Evolutionary conservation across 257 asterid species (phyloP).

Genomic region (Gynochthodes officinalis): DNA sequence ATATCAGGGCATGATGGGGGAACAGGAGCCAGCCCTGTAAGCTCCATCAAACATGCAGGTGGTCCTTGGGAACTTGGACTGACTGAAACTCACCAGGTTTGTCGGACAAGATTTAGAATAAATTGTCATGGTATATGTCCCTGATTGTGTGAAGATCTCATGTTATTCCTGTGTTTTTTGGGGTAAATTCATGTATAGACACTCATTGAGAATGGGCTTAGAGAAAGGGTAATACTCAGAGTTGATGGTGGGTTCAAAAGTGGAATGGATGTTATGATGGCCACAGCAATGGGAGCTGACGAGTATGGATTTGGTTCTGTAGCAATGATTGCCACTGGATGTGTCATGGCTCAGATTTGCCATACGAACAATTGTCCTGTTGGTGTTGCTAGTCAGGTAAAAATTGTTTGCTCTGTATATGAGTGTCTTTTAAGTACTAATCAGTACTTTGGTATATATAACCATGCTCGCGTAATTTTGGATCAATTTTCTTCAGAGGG

Average conservation of each 20-base stretch:
- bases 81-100: slow-evolving; percentile 97
- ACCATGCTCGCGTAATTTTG: not conserved
- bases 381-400: slow-evolving; percentile 99
- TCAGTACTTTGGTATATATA: not conserved
- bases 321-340: slow-evolving; percentile 99
- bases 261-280: slow-evolving; percentile 93
- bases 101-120: not conserved
- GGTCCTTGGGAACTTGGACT: slow-evolving; percentile 99
- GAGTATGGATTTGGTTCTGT: slow-evolving; percentile 98
- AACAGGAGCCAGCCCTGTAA: slow-evolving; percentile 98
- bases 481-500: slow-evolving; percentile 53
- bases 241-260: slow-evolving; percentile 99
- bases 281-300: slow-evolving; percentile 98
- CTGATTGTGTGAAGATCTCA: not conserved
- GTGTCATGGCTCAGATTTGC: slow-evolving; percentile 99
- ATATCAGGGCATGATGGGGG: slow-evolving; percentile 99
- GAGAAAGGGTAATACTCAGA: slow-evolving; percentile 98
- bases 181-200: slow-evolving; percentile 44
- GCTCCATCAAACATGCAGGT: slow-evolving; percentile 99
- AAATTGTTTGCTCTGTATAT: not conserved
- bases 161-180: slow-evolving; percentile 11
- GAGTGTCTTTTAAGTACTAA: not conserved
- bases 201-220: slow-evolving; percentile 81
- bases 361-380: slow-evolving; percentile 99
- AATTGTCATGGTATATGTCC: not conserved